Evolutionary conservation across 306 rosid species (phyloP).

Genomic region (Echinosophora koreensis): DNA sequence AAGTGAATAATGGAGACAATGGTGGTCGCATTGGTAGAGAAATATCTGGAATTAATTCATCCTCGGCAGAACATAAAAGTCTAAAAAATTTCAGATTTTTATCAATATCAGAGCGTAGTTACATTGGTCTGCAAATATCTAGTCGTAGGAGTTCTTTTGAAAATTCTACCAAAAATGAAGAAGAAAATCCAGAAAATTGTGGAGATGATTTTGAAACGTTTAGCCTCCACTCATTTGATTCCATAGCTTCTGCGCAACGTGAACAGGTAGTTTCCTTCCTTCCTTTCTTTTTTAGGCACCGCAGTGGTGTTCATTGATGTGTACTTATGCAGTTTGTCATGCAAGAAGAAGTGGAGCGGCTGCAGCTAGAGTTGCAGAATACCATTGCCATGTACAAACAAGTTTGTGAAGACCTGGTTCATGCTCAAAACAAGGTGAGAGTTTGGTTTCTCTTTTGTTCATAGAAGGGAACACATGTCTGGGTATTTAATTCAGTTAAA

Average conservation of each 20-base stretch:
- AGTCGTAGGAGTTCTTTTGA: slow-evolving; percentile 45
- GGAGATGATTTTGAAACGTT: slow-evolving; percentile 51
- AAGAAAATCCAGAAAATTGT: slow-evolving; percentile 46
- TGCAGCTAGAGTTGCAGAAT: slow-evolving; percentile 80
- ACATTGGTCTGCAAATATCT: slow-evolving; percentile 55
- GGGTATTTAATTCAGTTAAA: slow-evolving; percentile 3
- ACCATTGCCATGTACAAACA: slow-evolving; percentile 77
- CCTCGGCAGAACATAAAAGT: slow-evolving; percentile 45
- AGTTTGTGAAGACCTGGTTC: slow-evolving; percentile 81
- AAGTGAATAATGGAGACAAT: slow-evolving; percentile 46
- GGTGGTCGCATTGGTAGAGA: slow-evolving; percentile 47
- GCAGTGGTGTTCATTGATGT: slow-evolving; percentile 36
- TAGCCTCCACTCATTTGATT: slow-evolving; percentile 52
- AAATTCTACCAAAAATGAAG: slow-evolving; percentile 48
- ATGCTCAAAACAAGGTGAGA: slow-evolving; percentile 79
- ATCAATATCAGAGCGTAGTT: slow-evolving; percentile 60
- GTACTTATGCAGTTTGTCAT: slow-evolving; percentile 57
- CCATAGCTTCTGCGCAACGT: slow-evolving; percentile 55
- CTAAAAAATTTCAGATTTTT: slow-evolving; percentile 52
- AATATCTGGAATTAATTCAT: slow-evolving; percentile 51
- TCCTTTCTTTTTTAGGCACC: background rate
- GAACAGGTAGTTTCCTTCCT: slow-evolving; percentile 60
- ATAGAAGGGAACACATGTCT: slow-evolving; percentile 2
- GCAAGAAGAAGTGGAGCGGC: slow-evolving; percentile 68
- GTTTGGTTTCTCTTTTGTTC: slow-evolving; percentile 40